Conservation (phyloP, 441 rosid species). For the Brassica balearica region DNA sequence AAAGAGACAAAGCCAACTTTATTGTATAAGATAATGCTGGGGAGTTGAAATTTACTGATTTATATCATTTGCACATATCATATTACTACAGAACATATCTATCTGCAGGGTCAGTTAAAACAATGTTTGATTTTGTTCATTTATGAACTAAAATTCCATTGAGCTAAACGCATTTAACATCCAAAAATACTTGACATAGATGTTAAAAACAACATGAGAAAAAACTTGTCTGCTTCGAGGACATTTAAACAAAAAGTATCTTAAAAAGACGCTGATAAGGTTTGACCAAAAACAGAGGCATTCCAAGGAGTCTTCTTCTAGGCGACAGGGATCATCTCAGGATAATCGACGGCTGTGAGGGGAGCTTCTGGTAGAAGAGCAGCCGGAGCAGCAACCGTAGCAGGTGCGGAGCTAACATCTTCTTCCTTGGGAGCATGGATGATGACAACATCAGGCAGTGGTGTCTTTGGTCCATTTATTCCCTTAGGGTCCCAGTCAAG, state of each 20-base stretch:
- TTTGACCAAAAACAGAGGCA: background rate
- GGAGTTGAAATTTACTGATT: too few relatives aligned
- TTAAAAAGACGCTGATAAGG: background rate
- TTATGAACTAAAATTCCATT: background rate
- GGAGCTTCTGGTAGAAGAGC: slow-evolving; percentile 37
- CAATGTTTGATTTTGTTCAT: background rate
- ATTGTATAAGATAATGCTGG: too few relatives aligned
- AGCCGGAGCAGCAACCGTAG: slow-evolving; percentile 14
- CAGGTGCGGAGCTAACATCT: slow-evolving; percentile 12
- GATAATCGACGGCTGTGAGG: slow-evolving; percentile 56
- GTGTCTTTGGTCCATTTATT: slow-evolving; percentile 58
- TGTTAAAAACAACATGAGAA: background rate
- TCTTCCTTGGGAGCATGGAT: slow-evolving; percentile 67
- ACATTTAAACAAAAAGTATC: background rate
- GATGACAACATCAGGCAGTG: slow-evolving; percentile 64
- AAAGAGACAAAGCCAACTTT: too few relatives aligned
- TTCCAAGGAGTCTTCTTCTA: slow-evolving; percentile 8
- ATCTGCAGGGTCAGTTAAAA: background rate
- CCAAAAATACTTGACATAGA: background rate
- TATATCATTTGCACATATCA: too few relatives aligned
- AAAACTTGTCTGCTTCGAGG: background rate
- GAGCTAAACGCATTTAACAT: slow-evolving; percentile 7
- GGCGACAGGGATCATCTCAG: slow-evolving; percentile 42
- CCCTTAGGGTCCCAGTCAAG: slow-evolving; percentile 68
- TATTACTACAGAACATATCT: background rate